Percentiles rank a stretch among this genome's conserved stretches.
Conservation (phyloP, 192 early-diverging fungal species). For the Umbelopsis ramanniana region DNA sequence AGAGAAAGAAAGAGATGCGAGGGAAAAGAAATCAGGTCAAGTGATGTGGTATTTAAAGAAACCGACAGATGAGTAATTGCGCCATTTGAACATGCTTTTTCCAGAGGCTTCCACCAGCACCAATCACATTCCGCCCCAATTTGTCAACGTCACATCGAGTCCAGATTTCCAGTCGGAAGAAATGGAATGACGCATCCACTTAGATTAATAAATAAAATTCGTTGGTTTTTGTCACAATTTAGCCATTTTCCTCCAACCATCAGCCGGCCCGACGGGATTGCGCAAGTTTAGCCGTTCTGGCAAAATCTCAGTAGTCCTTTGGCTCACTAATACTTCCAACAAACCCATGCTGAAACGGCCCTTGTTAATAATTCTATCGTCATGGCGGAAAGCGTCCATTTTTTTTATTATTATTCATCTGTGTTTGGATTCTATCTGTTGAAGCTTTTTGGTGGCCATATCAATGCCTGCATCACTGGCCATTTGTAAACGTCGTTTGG, state of each 20-base stretch:
- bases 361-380: too few species aligned
- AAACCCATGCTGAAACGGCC: too few species aligned
- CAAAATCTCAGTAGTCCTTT: too few species aligned
- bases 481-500: constrained; percentile 58
- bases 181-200: neutral
- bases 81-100: neutral
- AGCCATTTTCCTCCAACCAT: neutral
- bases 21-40: neutral
- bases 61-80: constrained; percentile 15
- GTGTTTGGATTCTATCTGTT: neutral
- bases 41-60: neutral
- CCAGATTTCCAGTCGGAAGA: neutral
- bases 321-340: too few species aligned
- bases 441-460: constrained; percentile 36
- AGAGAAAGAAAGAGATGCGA: neutral
- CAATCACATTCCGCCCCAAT: neutral
- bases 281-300: neutral
- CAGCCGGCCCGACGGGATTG: too few species aligned
- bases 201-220: too few species aligned
- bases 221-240: neutral
- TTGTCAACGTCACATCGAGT: neutral
- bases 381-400: too few species aligned
- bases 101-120: constrained; percentile 3
- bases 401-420: too few species aligned
- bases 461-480: constrained; percentile 56